phyloP scores from a whole-genome alignment of 768 basidiomycete species.

The Podaxis sp. region DNA sequence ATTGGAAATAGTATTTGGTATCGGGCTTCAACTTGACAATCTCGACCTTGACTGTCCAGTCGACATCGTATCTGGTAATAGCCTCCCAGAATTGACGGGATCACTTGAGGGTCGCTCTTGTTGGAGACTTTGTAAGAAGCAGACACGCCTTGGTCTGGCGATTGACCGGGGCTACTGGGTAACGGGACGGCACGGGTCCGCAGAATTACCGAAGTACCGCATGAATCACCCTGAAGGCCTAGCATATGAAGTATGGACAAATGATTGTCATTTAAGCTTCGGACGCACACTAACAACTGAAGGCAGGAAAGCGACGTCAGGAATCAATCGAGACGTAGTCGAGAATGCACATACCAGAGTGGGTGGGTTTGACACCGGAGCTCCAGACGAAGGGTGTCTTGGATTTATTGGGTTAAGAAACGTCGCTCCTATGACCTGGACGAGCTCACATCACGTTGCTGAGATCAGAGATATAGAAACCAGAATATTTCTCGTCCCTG shows the following conservation, averaged over 20 bases:
- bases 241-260: background rate
- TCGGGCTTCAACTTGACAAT: constrained; percentile 48
- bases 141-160: constrained; percentile 51
- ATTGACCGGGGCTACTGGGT: constrained; percentile 23
- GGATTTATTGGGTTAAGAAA: background rate
- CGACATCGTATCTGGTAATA: constrained; percentile 57
- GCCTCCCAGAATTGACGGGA: constrained; percentile 45
- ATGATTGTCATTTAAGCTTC: background rate
- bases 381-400: constrained; percentile 39
- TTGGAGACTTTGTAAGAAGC: constrained; percentile 44
- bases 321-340: background rate
- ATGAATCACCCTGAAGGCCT: constrained; percentile 48
- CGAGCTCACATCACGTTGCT: constrained; percentile 34
- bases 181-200: constrained; percentile 55
- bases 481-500: constrained; percentile 47
- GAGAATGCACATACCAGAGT: constrained; percentile 33
- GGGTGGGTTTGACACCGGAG: constrained; percentile 49
- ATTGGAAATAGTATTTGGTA: constrained; percentile 54
- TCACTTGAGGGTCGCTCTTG: constrained; percentile 31
- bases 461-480: constrained; percentile 49
- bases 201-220: constrained; percentile 50
- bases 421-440: constrained; percentile 6
- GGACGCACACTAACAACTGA: constrained; percentile 44
- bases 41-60: constrained; percentile 61
- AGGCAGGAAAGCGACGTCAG: background rate